These are phyloP conservation scores for Pseudogymnoascus destructans DNA, from an alignment of 2,329 filamentous ascomycete genomes.

Conservation along the genomic window DNA sequence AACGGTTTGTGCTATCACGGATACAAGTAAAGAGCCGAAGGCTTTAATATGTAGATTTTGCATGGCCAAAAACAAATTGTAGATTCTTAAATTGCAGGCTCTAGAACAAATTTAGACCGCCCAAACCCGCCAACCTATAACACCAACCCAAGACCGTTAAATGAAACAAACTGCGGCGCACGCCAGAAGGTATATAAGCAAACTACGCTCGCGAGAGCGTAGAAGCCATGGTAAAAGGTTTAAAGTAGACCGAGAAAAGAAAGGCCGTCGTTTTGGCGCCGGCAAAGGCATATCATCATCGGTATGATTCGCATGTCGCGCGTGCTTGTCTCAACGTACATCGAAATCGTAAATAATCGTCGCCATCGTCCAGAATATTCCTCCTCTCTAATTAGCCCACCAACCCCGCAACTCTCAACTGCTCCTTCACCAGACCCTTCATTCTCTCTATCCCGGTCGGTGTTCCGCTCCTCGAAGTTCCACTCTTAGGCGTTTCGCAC, in stretches of 20 bases:
- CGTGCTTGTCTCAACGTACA: not conserved
- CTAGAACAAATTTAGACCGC: not conserved
- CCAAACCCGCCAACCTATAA: not conserved
- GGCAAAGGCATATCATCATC: conserved; percentile 1
- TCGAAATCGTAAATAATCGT: conserved; percentile 8
- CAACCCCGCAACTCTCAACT: not conserved
- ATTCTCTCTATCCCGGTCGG: conserved; percentile 2
- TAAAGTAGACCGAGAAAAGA: conserved; percentile 3
- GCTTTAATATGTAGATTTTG: not conserved
- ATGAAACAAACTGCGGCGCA: not conserved
- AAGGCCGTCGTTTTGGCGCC: not conserved
- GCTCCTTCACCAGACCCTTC: not conserved
- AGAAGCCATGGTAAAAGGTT: not conserved
- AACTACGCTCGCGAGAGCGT: not conserved
- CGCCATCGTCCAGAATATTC: not conserved
- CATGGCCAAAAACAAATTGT: not conserved
- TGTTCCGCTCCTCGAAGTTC: not conserved
- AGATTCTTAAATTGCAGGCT: not conserved
- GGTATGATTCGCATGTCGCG: conserved; percentile 1
- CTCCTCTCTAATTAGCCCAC: conserved; percentile 3
- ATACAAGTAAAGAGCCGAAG: not conserved
- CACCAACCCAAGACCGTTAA: conserved; percentile 2
- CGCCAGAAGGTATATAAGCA: conserved; percentile 7
- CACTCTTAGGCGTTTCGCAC: conserved; percentile 2
- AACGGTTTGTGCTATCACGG: not conserved